These are phyloP conservation scores for Fistulinella prunicolor DNA, from an alignment of 768 basidiomycete species.

Conservation along the genomic window DNA sequence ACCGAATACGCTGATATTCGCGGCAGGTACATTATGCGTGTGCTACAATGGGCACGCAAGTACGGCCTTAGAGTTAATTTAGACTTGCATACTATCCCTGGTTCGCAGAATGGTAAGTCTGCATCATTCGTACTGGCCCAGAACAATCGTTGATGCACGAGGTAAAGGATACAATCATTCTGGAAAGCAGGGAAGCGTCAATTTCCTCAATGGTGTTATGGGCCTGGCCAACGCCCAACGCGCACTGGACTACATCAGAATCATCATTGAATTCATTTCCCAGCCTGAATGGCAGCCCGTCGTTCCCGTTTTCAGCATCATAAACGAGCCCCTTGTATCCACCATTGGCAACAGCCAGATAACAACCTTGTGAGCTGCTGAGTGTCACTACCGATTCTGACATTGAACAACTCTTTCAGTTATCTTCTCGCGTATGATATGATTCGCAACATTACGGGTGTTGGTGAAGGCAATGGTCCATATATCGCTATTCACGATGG, in stretches of 20 bases:
- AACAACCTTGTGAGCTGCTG: constrained; percentile 55
- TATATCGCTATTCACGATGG: constrained; percentile 63
- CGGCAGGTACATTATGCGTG: constrained; percentile 65
- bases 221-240: constrained; percentile 84
- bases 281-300: constrained; percentile 70
- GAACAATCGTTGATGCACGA: not conserved
- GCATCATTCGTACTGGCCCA: not conserved
- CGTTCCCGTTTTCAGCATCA: constrained; percentile 56
- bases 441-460: constrained; percentile 70
- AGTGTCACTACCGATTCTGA: not conserved
- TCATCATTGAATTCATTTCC: constrained; percentile 76
- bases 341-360: constrained; percentile 54
- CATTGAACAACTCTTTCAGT: constrained; percentile 32
- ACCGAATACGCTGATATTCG: constrained; percentile 1
- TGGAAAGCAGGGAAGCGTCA: constrained; percentile 59
- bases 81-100: constrained; percentile 78
- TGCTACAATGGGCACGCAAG: constrained; percentile 82
- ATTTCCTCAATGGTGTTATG: constrained; percentile 71
- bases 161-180: constrained; percentile 53
- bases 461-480: constrained; percentile 60
- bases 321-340: constrained; percentile 57
- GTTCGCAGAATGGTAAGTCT: constrained; percentile 65
- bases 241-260: constrained; percentile 70
- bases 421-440: constrained; percentile 57
- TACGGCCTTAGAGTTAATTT: constrained; percentile 84